Conservation (phyloP, 768 basidiomycete genomes). For the Boletus fagicola region DNA sequence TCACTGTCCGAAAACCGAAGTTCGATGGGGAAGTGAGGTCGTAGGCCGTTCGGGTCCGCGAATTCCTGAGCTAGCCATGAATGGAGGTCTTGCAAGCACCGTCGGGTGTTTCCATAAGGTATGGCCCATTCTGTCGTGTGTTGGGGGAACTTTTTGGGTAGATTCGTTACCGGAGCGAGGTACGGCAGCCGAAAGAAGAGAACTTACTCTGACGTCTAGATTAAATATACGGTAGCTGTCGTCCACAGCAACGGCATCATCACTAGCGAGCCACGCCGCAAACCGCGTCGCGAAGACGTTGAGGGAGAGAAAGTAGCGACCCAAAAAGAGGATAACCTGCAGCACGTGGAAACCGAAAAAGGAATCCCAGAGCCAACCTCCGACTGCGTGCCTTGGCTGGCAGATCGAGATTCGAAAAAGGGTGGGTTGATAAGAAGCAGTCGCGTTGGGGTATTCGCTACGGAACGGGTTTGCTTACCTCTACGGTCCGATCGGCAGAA, state of each 20-base stretch:
- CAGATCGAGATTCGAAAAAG: neutral
- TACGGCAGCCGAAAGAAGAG: neutral
- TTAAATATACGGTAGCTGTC: constrained; percentile 86
- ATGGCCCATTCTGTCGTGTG: constrained; percentile 96
- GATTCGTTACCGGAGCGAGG: constrained; percentile 7
- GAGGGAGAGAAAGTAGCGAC: constrained; percentile 58
- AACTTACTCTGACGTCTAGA: constrained; percentile 83
- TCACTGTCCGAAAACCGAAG: constrained; percentile 85
- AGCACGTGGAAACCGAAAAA: constrained; percentile 78
- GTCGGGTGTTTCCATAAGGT: constrained; percentile 62
- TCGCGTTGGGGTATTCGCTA: neutral
- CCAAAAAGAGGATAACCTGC: constrained; percentile 80
- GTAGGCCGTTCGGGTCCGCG: constrained; percentile 65
- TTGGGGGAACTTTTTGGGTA: constrained; percentile 60
- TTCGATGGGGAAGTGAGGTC: constrained; percentile 92
- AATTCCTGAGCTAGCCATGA: constrained; percentile 70
- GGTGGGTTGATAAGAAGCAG: constrained; percentile 1
- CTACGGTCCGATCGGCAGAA: constrained; percentile 68
- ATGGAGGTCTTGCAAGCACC: constrained; percentile 70
- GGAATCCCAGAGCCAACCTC: constrained; percentile 66
- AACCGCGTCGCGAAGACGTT: constrained; percentile 65
- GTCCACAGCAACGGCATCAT: constrained; percentile 60
- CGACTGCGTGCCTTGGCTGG: constrained; percentile 52
- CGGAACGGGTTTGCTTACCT: constrained; percentile 52
- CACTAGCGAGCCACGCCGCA: constrained; percentile 64